Base-by-base conservation (phyloP, 73 alveolate species). In the Breviolum minutum region DNA sequence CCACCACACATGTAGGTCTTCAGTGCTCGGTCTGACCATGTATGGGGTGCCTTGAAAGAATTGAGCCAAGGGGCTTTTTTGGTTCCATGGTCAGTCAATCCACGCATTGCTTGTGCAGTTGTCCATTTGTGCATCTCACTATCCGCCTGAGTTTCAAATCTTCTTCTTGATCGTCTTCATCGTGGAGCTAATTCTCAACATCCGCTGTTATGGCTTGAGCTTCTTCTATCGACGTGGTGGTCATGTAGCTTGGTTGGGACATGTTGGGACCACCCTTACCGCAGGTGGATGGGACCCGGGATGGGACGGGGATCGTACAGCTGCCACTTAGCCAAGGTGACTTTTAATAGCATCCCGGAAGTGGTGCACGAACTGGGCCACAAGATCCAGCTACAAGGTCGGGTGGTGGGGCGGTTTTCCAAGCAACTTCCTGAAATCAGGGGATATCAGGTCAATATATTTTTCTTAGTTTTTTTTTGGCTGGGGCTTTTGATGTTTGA, bases 221-320 rank as follows among this genome's bases (percentile, higher is more conserved):
- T 92, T 92, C 98, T 92, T 92, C 66, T 92, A 73, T 80, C 70
- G 87, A 40, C 89, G 87, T 26, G 98, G 98, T 61, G 98, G 91
- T 6, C 80, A 19, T 22, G 92, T 76, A 83, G 24, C 92, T 83
- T 83, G 54, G 29, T 1, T 6, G 83, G 48, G 54, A 73, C 27
- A n/a, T n/a, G n/a, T n/a, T n/a, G n/a, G n/a, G n/a, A n/a, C n/a
- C n/a, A n/a, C n/a, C n/a, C n/a, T n/a, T n/a, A n/a, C n/a, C n/a
- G n/a, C n/a, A n/a, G n/a, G n/a, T n/a, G 54, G 29, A 9, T 6
- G 83, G 48, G 54, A 73, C 27, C 83, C 83, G 27, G 27, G 14
- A 4, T n/a, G n/a, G n/a, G n/a, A n/a, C n/a, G n/a, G n/a, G n/a
- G n/a, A n/a, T n/a, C n/a, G n/a, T n/a, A n/a, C n/a, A n/a, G 60